A percentile compares a stretch with the other conserved stretches of the same genome.
phyloP scores from a whole-genome alignment of 768 basidiomycete genomes.

The Hypholoma sublateritium region DNA sequence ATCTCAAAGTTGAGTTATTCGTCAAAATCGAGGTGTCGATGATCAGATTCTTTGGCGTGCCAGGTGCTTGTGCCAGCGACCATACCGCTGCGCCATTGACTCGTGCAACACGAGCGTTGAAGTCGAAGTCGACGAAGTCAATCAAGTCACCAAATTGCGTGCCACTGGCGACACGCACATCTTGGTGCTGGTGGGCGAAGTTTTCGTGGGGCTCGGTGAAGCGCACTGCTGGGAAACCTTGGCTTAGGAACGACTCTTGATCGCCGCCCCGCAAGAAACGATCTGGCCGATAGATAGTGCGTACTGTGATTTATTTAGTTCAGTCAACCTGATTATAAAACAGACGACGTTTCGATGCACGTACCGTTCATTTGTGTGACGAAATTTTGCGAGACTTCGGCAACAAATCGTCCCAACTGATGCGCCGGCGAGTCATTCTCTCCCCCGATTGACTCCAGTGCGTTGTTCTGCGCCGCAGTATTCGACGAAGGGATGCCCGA shows the following conservation, averaged over 20 bases:
- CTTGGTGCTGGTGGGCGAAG: constrained; percentile 59
- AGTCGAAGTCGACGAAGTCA: constrained; percentile 55
- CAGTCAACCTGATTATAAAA: neutral
- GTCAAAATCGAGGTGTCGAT: constrained; percentile 46
- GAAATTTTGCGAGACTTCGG: constrained; percentile 47
- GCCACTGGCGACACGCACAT: constrained; percentile 48
- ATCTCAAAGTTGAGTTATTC: constrained; percentile 53
- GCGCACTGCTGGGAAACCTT: constrained; percentile 52
- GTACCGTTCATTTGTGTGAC: constrained; percentile 50
- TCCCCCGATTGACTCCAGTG: constrained; percentile 41
- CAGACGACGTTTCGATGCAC: constrained; percentile 19
- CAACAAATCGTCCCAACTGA: constrained; percentile 49
- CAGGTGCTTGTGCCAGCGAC: constrained; percentile 56
- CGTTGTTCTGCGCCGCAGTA: constrained; percentile 32
- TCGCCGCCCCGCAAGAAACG: constrained; percentile 57
- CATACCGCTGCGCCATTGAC: constrained; percentile 56
- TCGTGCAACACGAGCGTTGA: constrained; percentile 45
- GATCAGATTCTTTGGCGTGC: constrained; percentile 47
- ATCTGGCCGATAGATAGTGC: constrained; percentile 52
- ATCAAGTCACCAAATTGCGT: constrained; percentile 54
- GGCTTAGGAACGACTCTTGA: constrained; percentile 48
- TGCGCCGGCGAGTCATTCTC: constrained; percentile 55
- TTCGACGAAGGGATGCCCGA: constrained; percentile 50
- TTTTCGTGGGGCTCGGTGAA: constrained; percentile 60
- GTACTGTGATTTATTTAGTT: constrained; percentile 33